Evolutionary conservation across 495 filamentous ascomycete genomes (phyloP).

Genomic region (Polyplosphaeria fusca): DNA sequence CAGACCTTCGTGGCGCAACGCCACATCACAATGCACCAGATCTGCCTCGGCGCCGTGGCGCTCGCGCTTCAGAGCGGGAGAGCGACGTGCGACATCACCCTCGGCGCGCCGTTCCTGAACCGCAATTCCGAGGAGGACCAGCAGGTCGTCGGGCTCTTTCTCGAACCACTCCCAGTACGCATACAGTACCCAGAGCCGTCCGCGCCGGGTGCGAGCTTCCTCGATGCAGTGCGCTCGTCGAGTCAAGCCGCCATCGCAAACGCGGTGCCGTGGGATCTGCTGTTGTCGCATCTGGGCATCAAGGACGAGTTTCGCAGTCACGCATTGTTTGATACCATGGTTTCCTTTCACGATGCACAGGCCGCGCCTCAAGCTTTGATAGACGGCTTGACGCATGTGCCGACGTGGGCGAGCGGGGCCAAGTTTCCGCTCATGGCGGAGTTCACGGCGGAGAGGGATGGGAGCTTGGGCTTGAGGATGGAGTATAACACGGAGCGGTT

Average conservation of each 20-base stretch:
- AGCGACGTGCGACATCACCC: conserved; percentile 30
- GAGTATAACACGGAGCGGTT: conserved; percentile 19
- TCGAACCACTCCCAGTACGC: conserved; percentile 41
- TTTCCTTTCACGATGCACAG: conserved; percentile 36
- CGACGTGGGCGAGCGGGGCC: conserved; percentile 28
- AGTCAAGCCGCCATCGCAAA: conserved; percentile 33
- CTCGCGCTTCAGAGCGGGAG: conserved; percentile 24
- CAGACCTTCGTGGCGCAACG: background rate
- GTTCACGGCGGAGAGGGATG: conserved; percentile 12
- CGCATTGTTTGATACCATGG: conserved; percentile 39
- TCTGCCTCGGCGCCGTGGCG: conserved; percentile 35
- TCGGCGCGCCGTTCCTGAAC: conserved; percentile 38
- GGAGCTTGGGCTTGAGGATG: conserved; percentile 9
- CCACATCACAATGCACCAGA: conserved; percentile 37
- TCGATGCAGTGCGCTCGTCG: conserved; percentile 23
- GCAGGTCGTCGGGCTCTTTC: conserved; percentile 38
- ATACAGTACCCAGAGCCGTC: conserved; percentile 18
- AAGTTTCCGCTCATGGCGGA: conserved; percentile 38
- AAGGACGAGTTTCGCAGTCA: conserved; percentile 32
- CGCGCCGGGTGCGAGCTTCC: conserved; percentile 1
- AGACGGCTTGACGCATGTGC: conserved; percentile 7
- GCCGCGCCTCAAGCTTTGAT: conserved; percentile 8
- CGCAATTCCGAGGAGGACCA: conserved; percentile 35
- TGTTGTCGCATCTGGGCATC: conserved; percentile 30
- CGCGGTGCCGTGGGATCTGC: conserved; percentile 32